A percentile compares a stretch with the other conserved stretches of the same genome.
Evolutionary conservation across 2,329 filamentous ascomycete genomes (phyloP).

Genomic region (Neoarthrinium moseri): DNA sequence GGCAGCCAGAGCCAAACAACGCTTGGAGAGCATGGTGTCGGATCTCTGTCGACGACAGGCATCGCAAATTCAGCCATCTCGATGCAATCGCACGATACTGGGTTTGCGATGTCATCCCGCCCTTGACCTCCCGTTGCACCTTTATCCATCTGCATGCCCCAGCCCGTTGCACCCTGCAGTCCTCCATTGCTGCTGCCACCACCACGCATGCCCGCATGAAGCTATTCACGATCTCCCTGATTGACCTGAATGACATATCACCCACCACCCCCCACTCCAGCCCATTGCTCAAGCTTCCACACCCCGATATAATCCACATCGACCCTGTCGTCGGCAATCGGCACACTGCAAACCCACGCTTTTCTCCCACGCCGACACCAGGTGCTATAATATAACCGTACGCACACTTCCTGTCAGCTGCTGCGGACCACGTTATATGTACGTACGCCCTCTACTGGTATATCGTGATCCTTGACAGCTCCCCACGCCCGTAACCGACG

Average conservation of each 20-base stretch:
- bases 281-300: not conserved
- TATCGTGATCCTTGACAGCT: too few species aligned
- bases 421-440: too few species aligned
- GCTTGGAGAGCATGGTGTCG: too few species aligned
- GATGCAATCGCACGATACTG: constrained; percentile 9
- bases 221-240: constrained; percentile 1
- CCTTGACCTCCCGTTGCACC: not conserved
- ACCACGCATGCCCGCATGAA: not conserved
- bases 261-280: not conserved
- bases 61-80: constrained; percentile 8
- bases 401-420: too few species aligned
- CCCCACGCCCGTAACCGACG: too few species aligned
- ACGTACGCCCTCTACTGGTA: too few species aligned
- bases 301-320: too few species aligned
- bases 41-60: not conserved
- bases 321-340: too few species aligned
- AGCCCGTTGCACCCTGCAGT: not conserved
- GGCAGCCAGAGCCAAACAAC: too few species aligned
- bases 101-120: not conserved
- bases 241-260: not conserved
- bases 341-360: too few species aligned
- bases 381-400: too few species aligned
- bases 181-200: not conserved
- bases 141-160: not conserved
- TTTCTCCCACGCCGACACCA: too few species aligned